These are phyloP conservation scores for Zizania palustris DNA, from an alignment of 202 grass and related monocot genomes.

Conservation along the genomic window DNA sequence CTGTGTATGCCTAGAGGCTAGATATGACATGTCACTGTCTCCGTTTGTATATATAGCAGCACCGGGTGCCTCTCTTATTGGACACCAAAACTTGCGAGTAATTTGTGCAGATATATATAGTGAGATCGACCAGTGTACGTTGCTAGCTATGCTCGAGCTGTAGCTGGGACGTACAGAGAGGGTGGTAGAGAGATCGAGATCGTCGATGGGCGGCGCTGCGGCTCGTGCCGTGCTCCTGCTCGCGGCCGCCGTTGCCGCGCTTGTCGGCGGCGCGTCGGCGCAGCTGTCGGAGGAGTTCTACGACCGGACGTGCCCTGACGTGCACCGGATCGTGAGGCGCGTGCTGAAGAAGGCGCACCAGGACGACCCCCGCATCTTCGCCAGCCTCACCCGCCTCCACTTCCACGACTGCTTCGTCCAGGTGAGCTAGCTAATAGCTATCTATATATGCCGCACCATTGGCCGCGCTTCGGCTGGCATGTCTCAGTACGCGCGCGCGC, in stretches of 20 bases:
- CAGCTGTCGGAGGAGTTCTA: slow-evolving; percentile 49
- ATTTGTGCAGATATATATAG: not conserved
- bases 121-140: not conserved
- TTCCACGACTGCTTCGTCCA: slow-evolving; percentile 79
- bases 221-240: slow-evolving; percentile 29
- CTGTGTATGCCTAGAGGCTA: not conserved
- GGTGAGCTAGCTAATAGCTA: slow-evolving; percentile 5
- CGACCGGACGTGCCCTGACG: slow-evolving; percentile 53
- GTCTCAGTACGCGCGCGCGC: not conserved
- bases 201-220: not conserved
- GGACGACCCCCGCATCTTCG: slow-evolving; percentile 58
- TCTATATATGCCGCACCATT: not conserved
- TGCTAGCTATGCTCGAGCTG: not conserved
- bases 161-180: not conserved
- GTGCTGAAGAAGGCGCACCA: slow-evolving; percentile 49
- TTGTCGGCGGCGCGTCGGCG: slow-evolving; percentile 34
- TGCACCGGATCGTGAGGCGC: slow-evolving; percentile 47
- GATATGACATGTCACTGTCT: not conserved
- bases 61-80: not conserved
- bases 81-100: not conserved
- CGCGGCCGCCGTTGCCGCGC: not conserved
- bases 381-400: slow-evolving; percentile 67
- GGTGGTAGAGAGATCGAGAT: not conserved
- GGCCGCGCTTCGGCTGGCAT: not conserved
- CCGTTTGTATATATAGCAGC: not conserved